These are phyloP conservation scores for Hypoxylon trugodes DNA, from an alignment of 495 filamentous ascomycete species.

Conservation along the genomic window DNA sequence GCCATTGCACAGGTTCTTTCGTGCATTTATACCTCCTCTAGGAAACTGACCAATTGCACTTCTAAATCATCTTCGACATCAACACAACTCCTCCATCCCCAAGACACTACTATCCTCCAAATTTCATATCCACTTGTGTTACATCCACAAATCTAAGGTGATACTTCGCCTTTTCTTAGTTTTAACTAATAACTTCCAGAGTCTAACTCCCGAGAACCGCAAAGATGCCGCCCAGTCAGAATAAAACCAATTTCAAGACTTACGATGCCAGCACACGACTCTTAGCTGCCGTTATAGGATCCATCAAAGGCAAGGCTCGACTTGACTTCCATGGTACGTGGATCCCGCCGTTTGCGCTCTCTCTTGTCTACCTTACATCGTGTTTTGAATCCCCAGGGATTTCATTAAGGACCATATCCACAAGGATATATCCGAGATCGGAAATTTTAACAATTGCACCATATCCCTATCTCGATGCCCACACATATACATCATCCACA, in stretches of 20 bases:
- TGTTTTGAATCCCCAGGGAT: too few relatives aligned
- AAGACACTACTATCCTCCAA: neutral
- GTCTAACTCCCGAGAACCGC: neutral
- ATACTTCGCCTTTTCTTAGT: neutral
- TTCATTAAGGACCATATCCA: too few relatives aligned
- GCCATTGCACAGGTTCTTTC: neutral
- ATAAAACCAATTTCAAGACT: slow-evolving; percentile 55
- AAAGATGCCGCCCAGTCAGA: slow-evolving; percentile 43
- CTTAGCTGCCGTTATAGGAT: slow-evolving; percentile 59
- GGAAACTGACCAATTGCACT: too few relatives aligned
- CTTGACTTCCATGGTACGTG: slow-evolving; percentile 61
- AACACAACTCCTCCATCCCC: neutral
- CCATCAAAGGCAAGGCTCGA: slow-evolving; percentile 49
- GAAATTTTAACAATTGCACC: too few relatives aligned
- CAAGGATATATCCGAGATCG: too few relatives aligned
- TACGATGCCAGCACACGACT: slow-evolving; percentile 59
- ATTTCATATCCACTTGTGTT: neutral
- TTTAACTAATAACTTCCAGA: neutral
- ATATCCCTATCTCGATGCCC: too few relatives aligned
- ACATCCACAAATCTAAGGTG: neutral
- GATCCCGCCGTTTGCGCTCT: too few relatives aligned
- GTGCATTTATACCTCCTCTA: neutral
- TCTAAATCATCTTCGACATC: neutral
- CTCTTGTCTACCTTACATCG: too few relatives aligned
- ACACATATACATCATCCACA: too few relatives aligned